These are phyloP conservation scores for Psilocybe cyanescens DNA, from an alignment of 768 basidiomycete species.

Conservation along the genomic window DNA sequence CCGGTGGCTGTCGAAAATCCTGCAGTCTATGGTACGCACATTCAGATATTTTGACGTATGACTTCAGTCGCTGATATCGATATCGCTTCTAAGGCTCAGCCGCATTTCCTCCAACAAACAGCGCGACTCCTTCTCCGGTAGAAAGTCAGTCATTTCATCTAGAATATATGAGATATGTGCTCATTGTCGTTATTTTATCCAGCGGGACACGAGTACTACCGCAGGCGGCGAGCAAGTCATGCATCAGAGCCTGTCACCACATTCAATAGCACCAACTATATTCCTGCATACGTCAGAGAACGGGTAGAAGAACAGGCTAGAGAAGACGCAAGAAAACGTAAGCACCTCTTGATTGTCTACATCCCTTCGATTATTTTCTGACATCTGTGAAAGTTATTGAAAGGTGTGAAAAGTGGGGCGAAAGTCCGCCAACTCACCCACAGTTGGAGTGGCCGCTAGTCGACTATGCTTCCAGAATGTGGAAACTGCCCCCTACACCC, in stretches of 20 bases:
- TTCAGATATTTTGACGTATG: neutral
- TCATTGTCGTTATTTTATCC: neutral
- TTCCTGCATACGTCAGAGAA: neutral
- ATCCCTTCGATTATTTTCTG: neutral
- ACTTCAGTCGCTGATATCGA: neutral
- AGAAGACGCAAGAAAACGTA: neutral
- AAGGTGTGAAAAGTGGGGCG: neutral
- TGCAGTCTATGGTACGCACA: neutral
- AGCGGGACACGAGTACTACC: conserved; percentile 15
- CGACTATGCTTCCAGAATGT: conserved; percentile 36
- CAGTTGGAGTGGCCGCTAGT: conserved; percentile 47
- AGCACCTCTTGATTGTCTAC: neutral
- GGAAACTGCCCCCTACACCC: conserved; percentile 29
- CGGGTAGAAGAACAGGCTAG: neutral
- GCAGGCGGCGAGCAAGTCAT: conserved; percentile 17
- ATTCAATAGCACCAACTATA: neutral
- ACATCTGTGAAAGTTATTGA: neutral
- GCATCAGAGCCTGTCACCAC: conserved; percentile 16
- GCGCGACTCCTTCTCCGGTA: conserved; percentile 25
- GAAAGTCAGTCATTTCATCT: conserved; percentile 9
- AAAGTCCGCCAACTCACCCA: conserved; percentile 28
- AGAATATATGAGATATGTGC: conserved; percentile 5
- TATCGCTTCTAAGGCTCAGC: conserved; percentile 13
- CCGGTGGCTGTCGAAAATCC: neutral
- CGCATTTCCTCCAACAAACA: conserved; percentile 21